Evolutionary conservation across 1,284 basidiomycete genomes (phyloP).

Genomic region (Takashimella koratensis): DNA sequence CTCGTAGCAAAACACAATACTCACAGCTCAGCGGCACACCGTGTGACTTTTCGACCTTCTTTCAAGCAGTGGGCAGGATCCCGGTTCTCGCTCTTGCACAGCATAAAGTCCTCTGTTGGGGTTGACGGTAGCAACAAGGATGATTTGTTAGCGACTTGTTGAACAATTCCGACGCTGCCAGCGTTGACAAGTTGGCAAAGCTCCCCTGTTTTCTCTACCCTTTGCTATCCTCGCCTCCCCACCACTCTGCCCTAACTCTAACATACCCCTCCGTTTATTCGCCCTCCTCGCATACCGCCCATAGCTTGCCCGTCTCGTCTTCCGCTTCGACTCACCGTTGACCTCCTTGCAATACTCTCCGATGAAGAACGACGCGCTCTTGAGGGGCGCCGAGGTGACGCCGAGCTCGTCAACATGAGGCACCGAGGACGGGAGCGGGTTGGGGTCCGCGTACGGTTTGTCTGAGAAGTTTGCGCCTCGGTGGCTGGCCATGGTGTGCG

Average conservation of each 20-base stretch:
- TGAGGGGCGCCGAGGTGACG: conserved; percentile 86
- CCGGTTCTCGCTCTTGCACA: conserved; percentile 89
- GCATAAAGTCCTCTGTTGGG: conserved; percentile 94
- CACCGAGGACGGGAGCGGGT: conserved; percentile 66
- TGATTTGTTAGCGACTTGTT: background rate
- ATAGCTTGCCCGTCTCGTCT: background rate
- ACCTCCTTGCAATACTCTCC: conserved; percentile 93
- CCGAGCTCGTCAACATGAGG: conserved; percentile 90
- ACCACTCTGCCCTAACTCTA: background rate
- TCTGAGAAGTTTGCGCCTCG: conserved; percentile 39
- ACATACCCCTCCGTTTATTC: background rate
- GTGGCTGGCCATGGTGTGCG: conserved; percentile 29
- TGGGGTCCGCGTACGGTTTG: conserved; percentile 62
- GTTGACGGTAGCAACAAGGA: no score
- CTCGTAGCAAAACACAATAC: conserved; percentile 44
- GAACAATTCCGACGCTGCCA: no score
- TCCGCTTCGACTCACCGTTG: conserved; percentile 72
- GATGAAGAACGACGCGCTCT: conserved; percentile 96
- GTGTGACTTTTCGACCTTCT: conserved; percentile 92
- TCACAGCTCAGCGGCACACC: conserved; percentile 91
- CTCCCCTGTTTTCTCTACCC: no score
- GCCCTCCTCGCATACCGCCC: background rate
- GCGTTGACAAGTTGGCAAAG: no score
- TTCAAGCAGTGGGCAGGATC: conserved; percentile 91
- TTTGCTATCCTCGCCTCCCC: background rate